Evolutionary conservation across 345 rosid species (phyloP).

Genomic region (Eucalyptus viminalis): DNA sequence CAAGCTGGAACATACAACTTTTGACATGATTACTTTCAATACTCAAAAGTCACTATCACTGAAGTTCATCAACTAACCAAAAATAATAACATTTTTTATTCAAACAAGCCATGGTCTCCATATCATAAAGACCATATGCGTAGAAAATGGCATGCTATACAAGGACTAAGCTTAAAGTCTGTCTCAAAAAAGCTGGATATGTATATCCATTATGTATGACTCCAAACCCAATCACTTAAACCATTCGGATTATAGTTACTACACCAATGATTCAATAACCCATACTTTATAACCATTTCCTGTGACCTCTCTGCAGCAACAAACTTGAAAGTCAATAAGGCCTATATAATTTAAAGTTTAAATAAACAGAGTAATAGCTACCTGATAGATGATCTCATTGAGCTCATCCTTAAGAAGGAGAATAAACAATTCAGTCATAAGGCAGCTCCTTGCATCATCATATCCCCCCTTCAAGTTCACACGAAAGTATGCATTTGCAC

Average conservation of each 20-base stretch:
- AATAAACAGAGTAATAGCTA: background rate
- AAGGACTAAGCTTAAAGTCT: background rate
- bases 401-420: constrained; percentile 89
- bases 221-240: background rate
- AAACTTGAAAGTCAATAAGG: background rate
- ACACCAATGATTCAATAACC: background rate
- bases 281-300: background rate
- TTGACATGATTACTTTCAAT: background rate
- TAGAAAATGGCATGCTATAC: background rate
- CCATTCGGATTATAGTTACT: background rate
- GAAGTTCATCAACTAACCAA: background rate
- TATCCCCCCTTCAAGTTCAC: constrained; percentile 82
- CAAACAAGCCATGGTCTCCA: background rate
- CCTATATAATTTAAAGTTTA: background rate
- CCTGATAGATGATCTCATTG: constrained; percentile 92
- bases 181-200: background rate
- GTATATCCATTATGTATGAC: background rate
- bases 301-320: background rate
- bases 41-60: background rate
- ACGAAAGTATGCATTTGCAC: constrained; percentile 76
- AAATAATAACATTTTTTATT: background rate
- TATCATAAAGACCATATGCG: background rate
- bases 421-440: constrained; percentile 73
- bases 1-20: background rate
- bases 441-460: constrained; percentile 46